Evolutionary conservation across 352 stramenopile species (phyloP), one percentile per base, ranked within the genome.

Genomic region (Blastocystis sp.): DNA sequence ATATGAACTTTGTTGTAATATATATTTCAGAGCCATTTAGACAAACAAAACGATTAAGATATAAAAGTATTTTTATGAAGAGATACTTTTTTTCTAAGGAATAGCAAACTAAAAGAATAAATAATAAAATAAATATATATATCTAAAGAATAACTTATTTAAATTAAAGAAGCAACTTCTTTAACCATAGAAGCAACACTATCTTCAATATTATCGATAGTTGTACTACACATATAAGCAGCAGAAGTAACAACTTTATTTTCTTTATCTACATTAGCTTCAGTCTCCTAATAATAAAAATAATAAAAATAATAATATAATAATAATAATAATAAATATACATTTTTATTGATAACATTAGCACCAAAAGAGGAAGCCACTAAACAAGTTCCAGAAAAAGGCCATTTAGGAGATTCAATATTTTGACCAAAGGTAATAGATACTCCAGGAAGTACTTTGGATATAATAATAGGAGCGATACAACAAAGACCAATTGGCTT

Each of bases 401-500:
- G 64, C 28, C 58, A 64, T 43, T 70, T 64, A 13, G 43, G 43
- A 31, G 52, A 39, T 27, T 55, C 64, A 30, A 55, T 37, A 18
- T 65, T 49, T 31, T 58, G 21, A 6, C 68, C 68, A 19, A 73
- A 54, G 13, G 68, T 73, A 11, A 73, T 23, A n/a, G 66, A 33
- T 1, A 65, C 66, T 24, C 55, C 55, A 3, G 57, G 58, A 43
- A 73, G 55, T 27, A 59, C 43, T 32, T 70, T 70, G 13, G 67
- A 59, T 13, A 62, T 43, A 36, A 73, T 39, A 9, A 67, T 54
- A 11, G 68, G 68, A 1, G 68, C 66, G 30, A 73, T 73, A 65
- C 68, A 73, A 34, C 66, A 70, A 13, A 67, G 32, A 13, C 67
- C 68, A 37, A 73, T 73, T 10, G 66, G 66, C 56, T 73, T 73